Percentiles rank a stretch among this genome's conserved stretches.
These are phyloP conservation scores for Sophora flavescens DNA, from an alignment of 306 rosid genomes.

Conservation along the genomic window DNA sequence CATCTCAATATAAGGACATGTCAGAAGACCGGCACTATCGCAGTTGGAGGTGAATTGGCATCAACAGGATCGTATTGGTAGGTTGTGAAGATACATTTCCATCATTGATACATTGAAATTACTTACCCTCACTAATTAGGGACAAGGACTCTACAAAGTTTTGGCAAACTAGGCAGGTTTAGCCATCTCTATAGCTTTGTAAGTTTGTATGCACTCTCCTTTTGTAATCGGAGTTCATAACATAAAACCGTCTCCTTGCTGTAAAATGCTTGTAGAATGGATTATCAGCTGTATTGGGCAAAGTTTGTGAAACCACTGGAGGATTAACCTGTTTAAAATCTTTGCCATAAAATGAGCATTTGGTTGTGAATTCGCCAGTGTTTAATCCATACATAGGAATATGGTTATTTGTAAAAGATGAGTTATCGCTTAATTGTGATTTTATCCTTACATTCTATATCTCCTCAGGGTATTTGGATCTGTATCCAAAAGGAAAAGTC, in stretches of 20 bases:
- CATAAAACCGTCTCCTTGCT: neutral
- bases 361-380: too few species aligned
- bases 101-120: conserved; percentile 17
- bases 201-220: conserved; percentile 31
- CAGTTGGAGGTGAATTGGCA: conserved; percentile 57
- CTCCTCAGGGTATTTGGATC: neutral
- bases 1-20: conserved; percentile 52
- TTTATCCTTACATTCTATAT: neutral
- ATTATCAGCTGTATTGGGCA: neutral
- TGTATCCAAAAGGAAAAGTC: neutral
- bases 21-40: conserved; percentile 57
- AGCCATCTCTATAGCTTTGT: conserved; percentile 36
- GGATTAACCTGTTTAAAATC: conserved; percentile 16
- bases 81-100: conserved; percentile 31
- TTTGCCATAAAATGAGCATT: neutral
- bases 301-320: neutral
- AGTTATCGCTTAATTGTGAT: neutral
- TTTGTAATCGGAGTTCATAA: neutral
- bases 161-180: conserved; percentile 39
- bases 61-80: conserved; percentile 31
- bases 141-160: conserved; percentile 45
- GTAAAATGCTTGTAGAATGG: conserved; percentile 24
- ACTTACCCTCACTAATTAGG: conserved; percentile 35
- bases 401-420: conserved; percentile 16
- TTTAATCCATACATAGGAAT: neutral